Conservation (phyloP, 257 asterid genomes). For the Solanum chmielewskii region DNA sequence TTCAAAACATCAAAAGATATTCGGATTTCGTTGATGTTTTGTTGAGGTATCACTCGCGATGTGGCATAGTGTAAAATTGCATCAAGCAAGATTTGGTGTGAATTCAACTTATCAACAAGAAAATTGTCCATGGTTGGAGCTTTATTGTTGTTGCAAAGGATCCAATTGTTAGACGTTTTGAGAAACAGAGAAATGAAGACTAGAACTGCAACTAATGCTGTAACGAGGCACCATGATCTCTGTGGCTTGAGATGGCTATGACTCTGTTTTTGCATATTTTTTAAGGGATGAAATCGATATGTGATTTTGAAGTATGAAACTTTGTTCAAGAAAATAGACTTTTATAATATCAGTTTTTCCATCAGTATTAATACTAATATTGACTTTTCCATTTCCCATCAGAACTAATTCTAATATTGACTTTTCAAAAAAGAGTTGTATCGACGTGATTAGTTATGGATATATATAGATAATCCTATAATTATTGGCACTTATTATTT, state of each 20-base stretch:
- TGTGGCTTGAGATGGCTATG: slow-evolving; percentile 16
- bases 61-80: slow-evolving; percentile 29
- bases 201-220: slow-evolving; percentile 11
- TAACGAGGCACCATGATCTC: slow-evolving; percentile 17
- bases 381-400: no score
- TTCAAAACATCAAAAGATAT: slow-evolving; percentile 30
- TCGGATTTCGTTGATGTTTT: slow-evolving; percentile 6
- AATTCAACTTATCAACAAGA: not conserved
- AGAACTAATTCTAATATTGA: no score
- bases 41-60: slow-evolving; percentile 18
- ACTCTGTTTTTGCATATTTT: slow-evolving; percentile 19
- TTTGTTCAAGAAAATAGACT: no score
- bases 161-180: not conserved
- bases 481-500: no score
- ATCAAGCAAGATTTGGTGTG: slow-evolving; percentile 2
- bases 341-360: no score
- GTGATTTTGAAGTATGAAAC: not conserved
- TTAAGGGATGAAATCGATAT: not conserved
- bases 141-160: not conserved
- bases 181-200: slow-evolving; percentile 7
- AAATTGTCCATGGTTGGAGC: not conserved
- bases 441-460: no score
- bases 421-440: no score
- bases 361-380: no score
- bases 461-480: no score